Conservation (phyloP, 192 early-diverging fungal species). For the Podila minutissima region DNA sequence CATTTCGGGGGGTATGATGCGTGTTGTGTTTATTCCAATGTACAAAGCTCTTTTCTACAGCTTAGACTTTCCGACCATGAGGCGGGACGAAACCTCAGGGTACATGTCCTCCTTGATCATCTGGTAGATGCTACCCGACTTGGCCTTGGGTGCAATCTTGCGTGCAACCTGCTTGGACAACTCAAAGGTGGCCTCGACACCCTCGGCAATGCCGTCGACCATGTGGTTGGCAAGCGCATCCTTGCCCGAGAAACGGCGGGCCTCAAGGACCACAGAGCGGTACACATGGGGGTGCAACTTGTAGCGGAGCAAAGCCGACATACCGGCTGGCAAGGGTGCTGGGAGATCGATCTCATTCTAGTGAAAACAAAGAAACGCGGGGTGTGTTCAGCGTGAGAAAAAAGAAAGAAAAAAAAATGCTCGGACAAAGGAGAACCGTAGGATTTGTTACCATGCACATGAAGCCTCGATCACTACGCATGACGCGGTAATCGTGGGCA, state of each 20-base stretch:
- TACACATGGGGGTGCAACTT: slow-evolving; percentile 68
- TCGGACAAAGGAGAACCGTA: not conserved
- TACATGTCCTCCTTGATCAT: slow-evolving; percentile 76
- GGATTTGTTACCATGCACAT: slow-evolving; percentile 69
- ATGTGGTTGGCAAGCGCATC: slow-evolving; percentile 68
- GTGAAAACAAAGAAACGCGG: not conserved
- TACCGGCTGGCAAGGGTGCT: slow-evolving; percentile 71
- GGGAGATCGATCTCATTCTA: slow-evolving; percentile 81
- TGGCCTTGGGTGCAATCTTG: slow-evolving; percentile 65
- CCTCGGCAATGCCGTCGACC: slow-evolving; percentile 66
- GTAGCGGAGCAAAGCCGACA: slow-evolving; percentile 72
- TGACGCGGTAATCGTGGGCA: slow-evolving; percentile 75
- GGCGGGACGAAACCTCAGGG: slow-evolving; percentile 49
- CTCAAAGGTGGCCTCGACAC: slow-evolving; percentile 56
- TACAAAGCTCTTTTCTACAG: not conserved
- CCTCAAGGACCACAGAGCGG: slow-evolving; percentile 72
- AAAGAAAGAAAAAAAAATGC: not conserved
- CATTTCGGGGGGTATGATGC: no score
- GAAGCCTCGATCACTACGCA: slow-evolving; percentile 78
- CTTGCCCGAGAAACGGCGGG: slow-evolving; percentile 65
- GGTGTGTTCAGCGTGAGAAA: not conserved
- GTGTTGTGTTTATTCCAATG: no score
- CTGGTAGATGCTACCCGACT: slow-evolving; percentile 61
- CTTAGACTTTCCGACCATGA: slow-evolving; percentile 12
- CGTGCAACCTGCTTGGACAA: slow-evolving; percentile 64